Conservation (phyloP, 2,329 filamentous ascomycete genomes). For the Calonectria multiphialidica region DNA sequence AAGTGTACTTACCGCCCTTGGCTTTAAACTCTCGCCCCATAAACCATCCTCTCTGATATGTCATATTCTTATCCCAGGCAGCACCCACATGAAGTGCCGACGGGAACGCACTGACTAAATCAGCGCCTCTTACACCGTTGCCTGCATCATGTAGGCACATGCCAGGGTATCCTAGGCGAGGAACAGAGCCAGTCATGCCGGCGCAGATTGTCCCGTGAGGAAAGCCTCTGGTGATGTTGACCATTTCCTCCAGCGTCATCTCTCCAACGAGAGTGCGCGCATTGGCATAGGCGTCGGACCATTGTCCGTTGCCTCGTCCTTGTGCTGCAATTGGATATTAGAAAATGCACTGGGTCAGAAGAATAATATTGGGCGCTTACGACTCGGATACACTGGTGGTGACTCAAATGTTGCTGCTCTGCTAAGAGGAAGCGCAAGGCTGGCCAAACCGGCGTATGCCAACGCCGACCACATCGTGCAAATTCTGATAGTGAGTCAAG, state of each 20-base stretch:
- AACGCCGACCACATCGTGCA: background rate
- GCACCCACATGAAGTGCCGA: constrained; percentile 62
- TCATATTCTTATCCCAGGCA: constrained; percentile 66
- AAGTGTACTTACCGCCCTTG: constrained; percentile 63
- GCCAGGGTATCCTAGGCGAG: constrained; percentile 59
- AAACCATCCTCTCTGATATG: constrained; percentile 61
- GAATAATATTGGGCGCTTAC: background rate
- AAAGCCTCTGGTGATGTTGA: constrained; percentile 63
- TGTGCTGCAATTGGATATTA: background rate
- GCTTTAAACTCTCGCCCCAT: constrained; percentile 70
- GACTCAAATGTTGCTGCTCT: background rate
- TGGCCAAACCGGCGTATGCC: background rate
- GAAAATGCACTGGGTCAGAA: background rate
- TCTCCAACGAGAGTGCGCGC: constrained; percentile 68
- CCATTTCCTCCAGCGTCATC: constrained; percentile 77
- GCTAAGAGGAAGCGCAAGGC: background rate
- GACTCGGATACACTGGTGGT: background rate
- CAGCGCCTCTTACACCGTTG: constrained; percentile 61
- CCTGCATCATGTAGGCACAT: constrained; percentile 64
- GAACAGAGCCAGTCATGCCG: constrained; percentile 60
- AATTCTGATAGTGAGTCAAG: background rate
- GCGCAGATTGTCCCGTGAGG: constrained; percentile 64
- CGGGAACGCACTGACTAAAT: constrained; percentile 62
- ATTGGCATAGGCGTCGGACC: constrained; percentile 70
- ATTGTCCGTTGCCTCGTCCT: constrained; percentile 45